These are phyloP conservation scores for Musa beccarii DNA, from an alignment of 176 grass and related monocot genomes.

Conservation along the genomic window DNA sequence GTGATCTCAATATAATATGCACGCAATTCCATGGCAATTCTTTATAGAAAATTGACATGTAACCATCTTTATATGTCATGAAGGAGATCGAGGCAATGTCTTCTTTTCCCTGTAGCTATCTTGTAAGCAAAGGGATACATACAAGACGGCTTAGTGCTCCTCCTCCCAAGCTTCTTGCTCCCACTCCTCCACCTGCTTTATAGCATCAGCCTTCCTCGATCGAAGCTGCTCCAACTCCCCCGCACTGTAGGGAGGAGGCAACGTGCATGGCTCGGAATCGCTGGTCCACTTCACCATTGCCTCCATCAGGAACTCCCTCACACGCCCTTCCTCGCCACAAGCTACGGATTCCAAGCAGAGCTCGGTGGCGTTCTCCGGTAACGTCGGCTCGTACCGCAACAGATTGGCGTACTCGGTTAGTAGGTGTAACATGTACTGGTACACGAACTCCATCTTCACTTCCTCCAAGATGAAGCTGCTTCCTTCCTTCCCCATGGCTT, in stretches of 20 bases:
- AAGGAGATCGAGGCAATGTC: too few relatives aligned
- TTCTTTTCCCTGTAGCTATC: background rate
- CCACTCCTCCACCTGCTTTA: constrained; percentile 23
- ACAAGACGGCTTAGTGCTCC: too few relatives aligned
- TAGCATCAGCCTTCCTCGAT: background rate
- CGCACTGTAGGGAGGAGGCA: constrained; percentile 35
- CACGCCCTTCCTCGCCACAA: constrained; percentile 12
- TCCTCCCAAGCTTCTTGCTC: constrained; percentile 1
- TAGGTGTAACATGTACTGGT: constrained; percentile 63
- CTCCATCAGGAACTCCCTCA: constrained; percentile 30
- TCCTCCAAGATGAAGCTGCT: constrained; percentile 40
- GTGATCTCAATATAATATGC: too few relatives aligned
- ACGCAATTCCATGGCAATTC: too few relatives aligned
- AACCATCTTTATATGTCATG: too few relatives aligned
- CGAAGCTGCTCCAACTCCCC: constrained; percentile 23
- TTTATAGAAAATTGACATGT: too few relatives aligned
- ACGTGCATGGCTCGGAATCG: constrained; percentile 25
- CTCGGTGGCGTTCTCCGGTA: constrained; percentile 38
- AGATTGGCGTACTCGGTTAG: constrained; percentile 53
- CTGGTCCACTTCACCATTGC: constrained; percentile 25
- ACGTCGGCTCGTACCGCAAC: constrained; percentile 34
- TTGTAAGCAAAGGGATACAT: too few relatives aligned
- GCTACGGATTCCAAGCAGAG: constrained; percentile 42
- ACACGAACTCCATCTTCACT: constrained; percentile 52
- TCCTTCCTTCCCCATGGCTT: constrained; percentile 31